These are phyloP conservation scores for Trichoderma asperellum DNA, from an alignment of 2,329 filamentous ascomycete species.

Conservation along the genomic window DNA sequence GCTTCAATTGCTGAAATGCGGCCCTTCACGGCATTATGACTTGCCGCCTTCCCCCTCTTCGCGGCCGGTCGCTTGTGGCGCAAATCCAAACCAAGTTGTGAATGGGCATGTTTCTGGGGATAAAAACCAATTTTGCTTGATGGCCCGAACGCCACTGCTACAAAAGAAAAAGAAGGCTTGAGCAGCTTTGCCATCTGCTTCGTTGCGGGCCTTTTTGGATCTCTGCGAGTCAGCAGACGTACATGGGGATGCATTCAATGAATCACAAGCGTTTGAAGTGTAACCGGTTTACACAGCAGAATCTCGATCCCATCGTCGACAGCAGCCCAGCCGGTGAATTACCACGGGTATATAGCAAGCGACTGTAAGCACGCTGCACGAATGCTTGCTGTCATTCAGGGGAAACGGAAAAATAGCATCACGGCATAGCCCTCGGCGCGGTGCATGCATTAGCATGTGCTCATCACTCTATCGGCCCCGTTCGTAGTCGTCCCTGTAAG, in stretches of 20 bases:
- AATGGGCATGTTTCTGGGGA: background rate
- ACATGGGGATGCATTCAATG: background rate
- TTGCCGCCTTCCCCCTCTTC: background rate
- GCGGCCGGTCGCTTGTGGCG: constrained; percentile 8
- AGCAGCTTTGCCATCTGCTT: background rate
- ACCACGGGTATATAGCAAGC: background rate
- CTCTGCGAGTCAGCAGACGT: background rate
- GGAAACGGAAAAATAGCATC: constrained; percentile 4
- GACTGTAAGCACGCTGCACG: background rate
- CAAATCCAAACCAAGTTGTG: background rate
- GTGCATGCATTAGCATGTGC: constrained; percentile 22
- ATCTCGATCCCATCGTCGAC: background rate
- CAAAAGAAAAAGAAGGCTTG: background rate
- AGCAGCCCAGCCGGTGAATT: background rate
- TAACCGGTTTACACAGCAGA: background rate
- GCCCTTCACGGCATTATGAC: background rate
- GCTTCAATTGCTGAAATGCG: background rate
- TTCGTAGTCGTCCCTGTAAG: background rate
- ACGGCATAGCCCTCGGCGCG: constrained; percentile 18
- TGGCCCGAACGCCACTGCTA: background rate
- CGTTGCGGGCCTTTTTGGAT: background rate
- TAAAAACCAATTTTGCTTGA: background rate
- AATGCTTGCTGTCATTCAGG: constrained; percentile 8
- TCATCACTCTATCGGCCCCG: constrained; percentile 18
- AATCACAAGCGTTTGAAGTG: background rate